Evolutionary conservation across 768 basidiomycete species (phyloP).

Genomic region (Mycena olivaceomarginata): DNA sequence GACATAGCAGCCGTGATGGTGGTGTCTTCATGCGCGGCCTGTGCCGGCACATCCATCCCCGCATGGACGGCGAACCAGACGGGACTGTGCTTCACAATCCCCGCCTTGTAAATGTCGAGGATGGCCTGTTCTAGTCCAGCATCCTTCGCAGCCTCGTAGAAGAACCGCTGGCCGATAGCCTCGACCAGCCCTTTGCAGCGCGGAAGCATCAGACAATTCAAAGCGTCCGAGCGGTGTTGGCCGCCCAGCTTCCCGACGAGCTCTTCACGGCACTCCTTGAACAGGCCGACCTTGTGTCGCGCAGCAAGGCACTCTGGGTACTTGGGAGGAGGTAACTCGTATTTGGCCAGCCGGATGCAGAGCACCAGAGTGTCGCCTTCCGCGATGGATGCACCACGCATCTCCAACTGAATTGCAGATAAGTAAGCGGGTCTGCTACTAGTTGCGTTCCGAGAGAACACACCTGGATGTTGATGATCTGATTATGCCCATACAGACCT

Average conservation of each 20-base stretch:
- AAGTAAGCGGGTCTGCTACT: background rate
- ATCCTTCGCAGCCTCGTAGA: background rate
- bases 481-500: conserved; percentile 17
- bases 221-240: background rate
- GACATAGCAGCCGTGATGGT: conserved; percentile 2
- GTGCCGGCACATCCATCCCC: background rate
- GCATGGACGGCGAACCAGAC: conserved; percentile 1
- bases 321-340: background rate
- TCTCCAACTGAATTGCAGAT: conserved; percentile 1
- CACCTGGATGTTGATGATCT: conserved; percentile 17
- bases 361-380: conserved; percentile 7
- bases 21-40: conserved; percentile 4
- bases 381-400: conserved; percentile 16
- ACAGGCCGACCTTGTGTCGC: background rate
- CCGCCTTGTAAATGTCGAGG: conserved; percentile 19
- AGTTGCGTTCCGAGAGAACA: background rate
- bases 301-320: background rate
- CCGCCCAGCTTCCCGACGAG: background rate
- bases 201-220: background rate
- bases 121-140: background rate
- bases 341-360: background rate
- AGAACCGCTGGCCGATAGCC: background rate
- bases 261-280: background rate
- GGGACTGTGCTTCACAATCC: conserved; percentile 2
- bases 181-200: background rate